phyloP scores from a whole-genome alignment of 2,329 filamentous ascomycete genomes.

The Aaosphaeria pasadenensis region DNA sequence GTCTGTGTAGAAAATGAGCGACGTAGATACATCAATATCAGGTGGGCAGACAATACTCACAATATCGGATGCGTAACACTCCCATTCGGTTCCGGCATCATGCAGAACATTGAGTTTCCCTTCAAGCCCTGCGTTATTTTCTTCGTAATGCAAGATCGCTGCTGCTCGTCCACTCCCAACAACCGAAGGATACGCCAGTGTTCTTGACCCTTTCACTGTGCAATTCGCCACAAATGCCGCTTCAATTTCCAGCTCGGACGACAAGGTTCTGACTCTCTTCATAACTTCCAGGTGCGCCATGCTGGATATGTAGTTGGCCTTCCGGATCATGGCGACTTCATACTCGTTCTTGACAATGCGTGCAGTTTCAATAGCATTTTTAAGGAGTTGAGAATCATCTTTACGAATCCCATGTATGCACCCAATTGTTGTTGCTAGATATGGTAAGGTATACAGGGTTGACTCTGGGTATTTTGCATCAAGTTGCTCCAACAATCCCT shows the following conservation, averaged over 20 bases:
- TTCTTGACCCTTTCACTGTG: conserved; percentile 67
- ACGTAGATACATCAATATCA: no score
- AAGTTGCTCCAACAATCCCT: not conserved
- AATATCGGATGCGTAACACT: conserved; percentile 84
- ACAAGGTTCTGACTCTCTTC: conserved; percentile 58
- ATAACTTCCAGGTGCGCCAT: conserved; percentile 73
- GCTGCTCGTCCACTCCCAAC: conserved; percentile 78
- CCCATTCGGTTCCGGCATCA: conserved; percentile 83
- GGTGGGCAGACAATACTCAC: no score
- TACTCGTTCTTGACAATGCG: conserved; percentile 81
- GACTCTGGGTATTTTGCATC: no score
- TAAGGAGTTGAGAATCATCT: conserved; percentile 45
- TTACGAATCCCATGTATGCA: no score
- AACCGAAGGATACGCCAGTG: conserved; percentile 86
- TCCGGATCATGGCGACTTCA: conserved; percentile 76
- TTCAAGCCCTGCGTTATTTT: conserved; percentile 71
- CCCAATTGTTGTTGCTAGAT: no score
- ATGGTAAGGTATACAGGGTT: no score
- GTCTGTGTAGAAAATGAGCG: conserved; percentile 44
- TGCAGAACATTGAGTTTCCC: conserved; percentile 74
- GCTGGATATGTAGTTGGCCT: conserved; percentile 77
- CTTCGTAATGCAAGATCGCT: conserved; percentile 80
- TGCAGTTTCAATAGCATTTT: conserved; percentile 71
- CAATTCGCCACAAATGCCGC: conserved; percentile 73
- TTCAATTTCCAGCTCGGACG: conserved; percentile 82